phyloP scores from a whole-genome alignment of 2,329 filamentous ascomycete genomes.

The Harringtonia lauricola region DNA sequence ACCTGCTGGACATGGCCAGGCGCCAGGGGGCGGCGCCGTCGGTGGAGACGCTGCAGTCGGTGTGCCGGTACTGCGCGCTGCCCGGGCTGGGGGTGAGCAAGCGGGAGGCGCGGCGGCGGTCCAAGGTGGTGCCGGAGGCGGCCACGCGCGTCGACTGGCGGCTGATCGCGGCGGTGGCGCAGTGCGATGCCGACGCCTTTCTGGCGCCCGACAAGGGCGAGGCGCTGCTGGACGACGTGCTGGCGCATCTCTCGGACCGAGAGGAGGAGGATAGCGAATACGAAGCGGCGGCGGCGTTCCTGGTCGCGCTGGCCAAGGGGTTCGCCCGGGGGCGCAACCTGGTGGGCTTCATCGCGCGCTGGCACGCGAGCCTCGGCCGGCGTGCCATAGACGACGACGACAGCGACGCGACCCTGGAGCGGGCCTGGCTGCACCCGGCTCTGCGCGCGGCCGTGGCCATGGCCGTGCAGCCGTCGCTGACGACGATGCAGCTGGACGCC shows the following conservation, averaged over 20 bases:
- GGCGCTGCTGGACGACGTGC: constrained; percentile 27
- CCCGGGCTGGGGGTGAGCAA: constrained; percentile 1
- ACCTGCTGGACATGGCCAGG: constrained; percentile 22
- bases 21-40: constrained; percentile 21
- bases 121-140: constrained; percentile 2
- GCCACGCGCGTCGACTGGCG: constrained; percentile 26
- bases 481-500: constrained; percentile 29
- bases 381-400: constrained; percentile 20
- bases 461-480: constrained; percentile 31
- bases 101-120: no score
- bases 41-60: constrained; percentile 25
- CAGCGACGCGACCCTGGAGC: constrained; percentile 15
- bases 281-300: constrained; percentile 17
- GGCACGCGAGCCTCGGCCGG: constrained; percentile 26
- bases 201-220: constrained; percentile 25
- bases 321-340: constrained; percentile 33
- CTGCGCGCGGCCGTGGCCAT: constrained; percentile 14
- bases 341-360: constrained; percentile 33
- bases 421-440: constrained; percentile 17
- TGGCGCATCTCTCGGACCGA: constrained; percentile 14
- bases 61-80: constrained; percentile 32
- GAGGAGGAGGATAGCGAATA: no score
- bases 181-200: constrained; percentile 37
- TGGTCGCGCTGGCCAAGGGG: constrained; percentile 31
- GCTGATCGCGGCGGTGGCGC: constrained; percentile 27